These are phyloP conservation scores for Mallotus japonicus DNA, from an alignment of 441 rosid genomes.

Conservation along the genomic window DNA sequence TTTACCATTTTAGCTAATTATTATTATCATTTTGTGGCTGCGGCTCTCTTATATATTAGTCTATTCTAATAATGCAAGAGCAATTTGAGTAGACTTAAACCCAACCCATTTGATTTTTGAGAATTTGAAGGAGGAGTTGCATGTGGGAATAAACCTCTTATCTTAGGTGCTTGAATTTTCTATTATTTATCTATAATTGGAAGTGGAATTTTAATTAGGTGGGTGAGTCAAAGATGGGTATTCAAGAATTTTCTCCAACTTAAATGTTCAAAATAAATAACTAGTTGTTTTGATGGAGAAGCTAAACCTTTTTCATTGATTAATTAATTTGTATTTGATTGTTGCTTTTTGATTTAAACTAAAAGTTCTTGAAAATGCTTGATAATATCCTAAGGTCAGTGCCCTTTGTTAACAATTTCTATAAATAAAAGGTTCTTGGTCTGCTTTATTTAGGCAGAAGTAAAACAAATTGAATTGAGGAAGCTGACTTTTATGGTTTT, in stretches of 20 bases:
- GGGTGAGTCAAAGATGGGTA: conserved; percentile 2
- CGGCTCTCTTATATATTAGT: background rate
- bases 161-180: background rate
- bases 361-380: too few relatives aligned
- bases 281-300: too few relatives aligned
- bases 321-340: too few relatives aligned
- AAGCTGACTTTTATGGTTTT: too few relatives aligned
- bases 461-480: too few relatives aligned
- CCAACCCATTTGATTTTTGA: background rate
- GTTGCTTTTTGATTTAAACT: too few relatives aligned
- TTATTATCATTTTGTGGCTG: background rate
- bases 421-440: too few relatives aligned
- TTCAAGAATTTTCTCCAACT: background rate
- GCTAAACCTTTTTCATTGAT: too few relatives aligned
- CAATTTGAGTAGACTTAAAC: conserved; percentile 5
- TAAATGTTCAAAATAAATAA: too few relatives aligned
- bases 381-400: too few relatives aligned
- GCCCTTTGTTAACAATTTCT: too few relatives aligned
- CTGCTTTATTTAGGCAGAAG: too few relatives aligned
- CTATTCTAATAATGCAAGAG: conserved; percentile 9
- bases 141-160: background rate
- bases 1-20: background rate
- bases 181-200: background rate
- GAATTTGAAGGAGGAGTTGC: background rate
- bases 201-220: background rate